phyloP scores from a whole-genome alignment of 805 yeast species.

The Dipodascus albidus region DNA sequence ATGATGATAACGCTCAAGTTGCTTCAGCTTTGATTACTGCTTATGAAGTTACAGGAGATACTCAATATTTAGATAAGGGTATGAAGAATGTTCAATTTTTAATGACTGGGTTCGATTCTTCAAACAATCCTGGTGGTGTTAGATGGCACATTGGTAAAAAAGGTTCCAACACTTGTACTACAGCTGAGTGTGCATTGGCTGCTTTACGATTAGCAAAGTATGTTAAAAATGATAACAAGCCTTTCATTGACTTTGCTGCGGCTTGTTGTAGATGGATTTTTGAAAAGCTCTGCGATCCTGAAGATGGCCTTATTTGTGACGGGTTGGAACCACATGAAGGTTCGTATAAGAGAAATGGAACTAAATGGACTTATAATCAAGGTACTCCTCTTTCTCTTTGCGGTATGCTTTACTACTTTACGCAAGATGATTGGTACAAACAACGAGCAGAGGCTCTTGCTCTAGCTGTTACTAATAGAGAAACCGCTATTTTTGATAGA shows the following conservation, averaged over 20 bases:
- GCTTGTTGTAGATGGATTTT: conserved; percentile 50
- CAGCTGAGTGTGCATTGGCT: conserved; percentile 56
- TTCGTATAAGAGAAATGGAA: conserved; percentile 22
- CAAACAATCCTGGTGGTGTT: conserved; percentile 45
- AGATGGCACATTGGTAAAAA: conserved; percentile 53
- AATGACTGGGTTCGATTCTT: conserved; percentile 52
- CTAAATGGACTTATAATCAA: conserved; percentile 57
- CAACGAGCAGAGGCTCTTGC: conserved; percentile 29
- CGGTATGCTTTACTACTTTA: conserved; percentile 37
- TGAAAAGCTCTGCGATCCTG: conserved; percentile 37
- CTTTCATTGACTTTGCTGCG: conserved; percentile 47
- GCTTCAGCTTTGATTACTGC: conserved; percentile 54
- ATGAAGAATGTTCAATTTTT: conserved; percentile 47
- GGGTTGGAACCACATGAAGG: conserved; percentile 35
- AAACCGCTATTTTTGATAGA: conserved; percentile 48
- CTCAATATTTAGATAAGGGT: conserved; percentile 41
- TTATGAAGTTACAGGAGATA: conserved; percentile 53
- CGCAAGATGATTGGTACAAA: conserved; percentile 41
- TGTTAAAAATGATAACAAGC: conserved; percentile 35
- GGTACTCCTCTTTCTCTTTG: conserved; percentile 54
- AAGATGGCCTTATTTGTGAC: conserved; percentile 47
- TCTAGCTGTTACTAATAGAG: conserved; percentile 45
- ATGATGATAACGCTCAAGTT: conserved; percentile 68
- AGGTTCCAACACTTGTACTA: conserved; percentile 54
- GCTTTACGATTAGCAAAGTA: conserved; percentile 45